Evolutionary conservation across 2,329 filamentous ascomycete genomes (phyloP), one percentile per base, ranked within the genome.

Genomic region (Epichloe sibirici): DNA sequence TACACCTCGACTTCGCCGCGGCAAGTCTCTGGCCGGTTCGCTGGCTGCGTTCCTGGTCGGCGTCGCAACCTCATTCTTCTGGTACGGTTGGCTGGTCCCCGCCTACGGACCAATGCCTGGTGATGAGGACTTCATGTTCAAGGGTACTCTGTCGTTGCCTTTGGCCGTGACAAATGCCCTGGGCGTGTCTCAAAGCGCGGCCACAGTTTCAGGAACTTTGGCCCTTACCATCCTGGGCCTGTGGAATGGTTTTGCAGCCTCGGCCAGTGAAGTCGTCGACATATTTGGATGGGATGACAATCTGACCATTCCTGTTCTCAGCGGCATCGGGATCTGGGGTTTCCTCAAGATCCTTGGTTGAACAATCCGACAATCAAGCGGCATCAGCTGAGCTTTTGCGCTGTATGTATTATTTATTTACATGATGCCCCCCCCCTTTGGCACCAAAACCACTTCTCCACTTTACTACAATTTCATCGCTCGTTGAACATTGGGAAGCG

Each of bases 271-370:
- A 70, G 86, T 91, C 15, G 77, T 95, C 45, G 90, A 98, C 70
- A 64, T 97, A 0, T 96, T 90, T 66, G 88, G 90, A 47, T 90
- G 89, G 86, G 93, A 98, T 64, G 93, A 98, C 71, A 98, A 98
- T 69, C 74, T 98, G 61, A 97, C 91, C 48, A 98, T 98, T 67
- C 93, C 93, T 2, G 82, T 95, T 28, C 75, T 98, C 48, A 95
- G 89, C 65, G 90, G 90, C 25, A 70, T 89, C 45, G 90, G 90
- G 6, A 82, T 98, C 56, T 95, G 88, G 85, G 86, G 85, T 0
- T 96, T 98, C 67, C 76, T 97, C 61, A 94, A 87, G 71, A 68
- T 90, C 48, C 96, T 96, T 75, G 85, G 84, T 51, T 82, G 73
- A 66, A 37, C 13, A 12, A 25, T 44, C 21, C 7, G 23, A 8